Evolutionary conservation across 768 basidiomycete species (phyloP).

Genomic region (Pleurotus ostreatus): DNA sequence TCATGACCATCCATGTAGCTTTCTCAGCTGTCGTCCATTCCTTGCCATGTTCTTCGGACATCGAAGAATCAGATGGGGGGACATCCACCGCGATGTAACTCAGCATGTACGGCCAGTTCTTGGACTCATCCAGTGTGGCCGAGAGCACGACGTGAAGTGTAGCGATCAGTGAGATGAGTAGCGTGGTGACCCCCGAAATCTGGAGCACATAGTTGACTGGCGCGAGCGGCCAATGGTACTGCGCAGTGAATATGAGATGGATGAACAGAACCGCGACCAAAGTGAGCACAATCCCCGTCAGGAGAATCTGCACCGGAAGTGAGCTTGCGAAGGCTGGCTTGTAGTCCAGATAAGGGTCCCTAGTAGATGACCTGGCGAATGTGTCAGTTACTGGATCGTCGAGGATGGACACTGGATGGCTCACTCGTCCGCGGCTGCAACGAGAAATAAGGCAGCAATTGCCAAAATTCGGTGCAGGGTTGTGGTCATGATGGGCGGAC

Average conservation of each 20-base stretch:
- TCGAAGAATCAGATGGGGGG: conserved; percentile 38
- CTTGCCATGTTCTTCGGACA: conserved; percentile 22
- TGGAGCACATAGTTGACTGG: conserved; percentile 91
- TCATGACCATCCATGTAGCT: conserved; percentile 84
- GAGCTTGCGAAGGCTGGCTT: conserved; percentile 84
- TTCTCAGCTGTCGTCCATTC: conserved; percentile 63
- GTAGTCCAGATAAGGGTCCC: conserved; percentile 74
- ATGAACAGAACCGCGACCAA: conserved; percentile 82
- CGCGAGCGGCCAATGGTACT: conserved; percentile 94
- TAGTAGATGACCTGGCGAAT: too few species aligned
- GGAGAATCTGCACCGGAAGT: conserved; percentile 85
- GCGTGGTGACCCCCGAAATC: conserved; percentile 73
- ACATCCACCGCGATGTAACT: conserved; percentile 84
- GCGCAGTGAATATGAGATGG: conserved; percentile 91
- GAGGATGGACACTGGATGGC: neutral
- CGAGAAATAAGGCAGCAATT: neutral
- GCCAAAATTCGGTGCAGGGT: neutral
- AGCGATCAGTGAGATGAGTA: conserved; percentile 74
- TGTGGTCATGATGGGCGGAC: neutral
- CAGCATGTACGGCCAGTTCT: conserved; percentile 93
- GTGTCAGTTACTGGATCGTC: too few species aligned
- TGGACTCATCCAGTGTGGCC: conserved; percentile 55
- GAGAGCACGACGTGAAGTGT: conserved; percentile 74
- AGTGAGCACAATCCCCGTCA: conserved; percentile 82
- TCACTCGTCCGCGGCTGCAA: neutral